phyloP scores from a whole-genome alignment of 345 rosid species.

The Luvunga scandens region DNA sequence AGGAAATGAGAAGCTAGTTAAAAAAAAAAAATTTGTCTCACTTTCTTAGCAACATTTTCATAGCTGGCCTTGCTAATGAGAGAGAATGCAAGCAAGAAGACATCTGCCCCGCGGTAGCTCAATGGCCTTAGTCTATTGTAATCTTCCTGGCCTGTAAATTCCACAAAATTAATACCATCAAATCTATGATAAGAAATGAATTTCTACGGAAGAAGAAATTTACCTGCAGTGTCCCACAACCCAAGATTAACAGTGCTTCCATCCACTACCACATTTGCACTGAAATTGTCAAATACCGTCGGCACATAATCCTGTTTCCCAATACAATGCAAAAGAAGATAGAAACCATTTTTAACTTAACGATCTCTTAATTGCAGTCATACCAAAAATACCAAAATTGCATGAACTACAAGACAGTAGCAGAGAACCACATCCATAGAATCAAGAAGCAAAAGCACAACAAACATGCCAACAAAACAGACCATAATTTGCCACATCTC shows the following conservation, averaged over 20 bases:
- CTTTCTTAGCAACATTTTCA: conserved; percentile 85
- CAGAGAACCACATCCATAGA: neutral
- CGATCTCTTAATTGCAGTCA: neutral
- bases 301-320: conserved; percentile 74
- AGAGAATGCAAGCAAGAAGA: conserved; percentile 85
- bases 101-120: conserved; percentile 94
- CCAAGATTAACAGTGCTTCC: conserved; percentile 78
- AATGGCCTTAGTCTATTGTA: conserved; percentile 86
- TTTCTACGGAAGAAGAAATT: conserved; percentile 12
- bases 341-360: conserved; percentile 1
- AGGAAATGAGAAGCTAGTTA: neutral
- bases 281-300: conserved; percentile 82
- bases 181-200: neutral
- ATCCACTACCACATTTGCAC: conserved; percentile 82
- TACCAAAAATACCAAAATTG: neutral
- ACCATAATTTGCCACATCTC: conserved; percentile 1
- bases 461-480: neutral
- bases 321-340: conserved; percentile 3
- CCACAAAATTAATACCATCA: conserved; percentile 15
- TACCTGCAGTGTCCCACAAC: conserved; percentile 87
- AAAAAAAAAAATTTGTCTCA: conserved; percentile 11
- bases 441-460: neutral
- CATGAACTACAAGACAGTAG: neutral
- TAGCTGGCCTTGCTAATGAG: conserved; percentile 95
- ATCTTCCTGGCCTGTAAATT: conserved; percentile 80